Conservation (phyloP, 352 stramenopile genomes). For the Phytopythium cucurbitacearum region DNA sequence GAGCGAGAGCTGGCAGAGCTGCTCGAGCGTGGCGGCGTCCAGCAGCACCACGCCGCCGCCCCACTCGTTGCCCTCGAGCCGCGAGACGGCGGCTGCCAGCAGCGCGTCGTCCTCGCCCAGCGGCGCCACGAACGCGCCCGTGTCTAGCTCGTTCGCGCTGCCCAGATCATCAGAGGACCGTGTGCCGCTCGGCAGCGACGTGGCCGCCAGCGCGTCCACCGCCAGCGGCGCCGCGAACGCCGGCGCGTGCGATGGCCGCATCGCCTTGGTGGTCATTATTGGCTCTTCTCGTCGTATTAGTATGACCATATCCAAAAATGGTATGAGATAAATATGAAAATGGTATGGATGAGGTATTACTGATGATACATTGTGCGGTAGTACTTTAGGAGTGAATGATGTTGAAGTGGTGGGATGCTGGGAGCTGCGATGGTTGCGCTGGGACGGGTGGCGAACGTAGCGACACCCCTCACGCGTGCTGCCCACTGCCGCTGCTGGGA, state of each 20-base stretch:
- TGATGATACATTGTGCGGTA: no score
- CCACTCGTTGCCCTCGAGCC: slow-evolving; percentile 77
- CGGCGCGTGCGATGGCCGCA: neutral
- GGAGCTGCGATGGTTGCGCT: no score
- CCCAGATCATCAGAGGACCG: slow-evolving; percentile 16
- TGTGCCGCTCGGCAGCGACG: slow-evolving; percentile 14
- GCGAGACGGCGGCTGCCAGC: slow-evolving; percentile 60
- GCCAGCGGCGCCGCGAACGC: slow-evolving; percentile 21
- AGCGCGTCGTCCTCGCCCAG: slow-evolving; percentile 22
- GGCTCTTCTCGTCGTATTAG: no score
- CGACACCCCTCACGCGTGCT: no score
- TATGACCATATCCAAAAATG: no score
- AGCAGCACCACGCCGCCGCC: slow-evolving; percentile 52
- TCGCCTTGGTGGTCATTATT: neutral
- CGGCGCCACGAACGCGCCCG: neutral
- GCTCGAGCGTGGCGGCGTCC: slow-evolving; percentile 32
- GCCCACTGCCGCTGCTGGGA: no score
- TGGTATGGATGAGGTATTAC: no score
- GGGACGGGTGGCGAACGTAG: no score
- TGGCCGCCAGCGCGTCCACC: slow-evolving; percentile 43
- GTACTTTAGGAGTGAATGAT: no score
- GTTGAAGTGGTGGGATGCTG: no score
- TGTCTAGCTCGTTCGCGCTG: slow-evolving; percentile 2
- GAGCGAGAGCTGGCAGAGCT: slow-evolving; percentile 37
- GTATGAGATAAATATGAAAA: no score